A percentile compares a stretch with the other conserved stretches of the same genome.
Conservation (phyloP, 306 rosid species). For the Elaeagnus macrophylla region DNA sequence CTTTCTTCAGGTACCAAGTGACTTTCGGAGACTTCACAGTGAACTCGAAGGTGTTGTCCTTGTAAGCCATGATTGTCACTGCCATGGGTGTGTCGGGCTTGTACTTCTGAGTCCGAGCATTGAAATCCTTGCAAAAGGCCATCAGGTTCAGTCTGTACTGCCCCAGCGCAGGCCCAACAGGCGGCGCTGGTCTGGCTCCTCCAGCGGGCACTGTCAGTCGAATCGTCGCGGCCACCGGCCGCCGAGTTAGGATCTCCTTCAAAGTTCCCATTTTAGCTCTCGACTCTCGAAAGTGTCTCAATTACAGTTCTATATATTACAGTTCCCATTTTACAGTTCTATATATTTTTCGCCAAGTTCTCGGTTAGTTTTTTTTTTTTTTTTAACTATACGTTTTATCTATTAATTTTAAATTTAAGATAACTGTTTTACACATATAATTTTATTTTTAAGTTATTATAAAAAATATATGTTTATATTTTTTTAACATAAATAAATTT, state of each 20-base stretch:
- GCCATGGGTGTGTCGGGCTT: slow-evolving; percentile 78
- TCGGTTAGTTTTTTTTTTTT: no score
- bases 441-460: no score
- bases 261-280: slow-evolving; percentile 37
- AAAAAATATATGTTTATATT: no score
- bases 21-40: slow-evolving; percentile 65
- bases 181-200: slow-evolving; percentile 59
- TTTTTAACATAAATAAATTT: no score
- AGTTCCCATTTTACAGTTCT: no score
- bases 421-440: no score
- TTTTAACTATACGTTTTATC: no score
- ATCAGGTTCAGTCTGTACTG: slow-evolving; percentile 77
- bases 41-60: slow-evolving; percentile 85
- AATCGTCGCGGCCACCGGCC: slow-evolving; percentile 71
- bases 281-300: no score
- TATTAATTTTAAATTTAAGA: no score
- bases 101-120: slow-evolving; percentile 75
- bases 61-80: slow-evolving; percentile 70
- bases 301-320: no score
- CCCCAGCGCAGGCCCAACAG: slow-evolving; percentile 76
- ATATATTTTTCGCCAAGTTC: no score
- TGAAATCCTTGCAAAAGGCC: slow-evolving; percentile 95
- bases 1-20: slow-evolving; percentile 74
- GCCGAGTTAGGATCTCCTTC: slow-evolving; percentile 59
- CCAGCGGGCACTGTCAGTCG: slow-evolving; percentile 67